Base-by-base conservation (phyloP, 345 rosid genomes). In the Clarkia xantiana region DNA sequence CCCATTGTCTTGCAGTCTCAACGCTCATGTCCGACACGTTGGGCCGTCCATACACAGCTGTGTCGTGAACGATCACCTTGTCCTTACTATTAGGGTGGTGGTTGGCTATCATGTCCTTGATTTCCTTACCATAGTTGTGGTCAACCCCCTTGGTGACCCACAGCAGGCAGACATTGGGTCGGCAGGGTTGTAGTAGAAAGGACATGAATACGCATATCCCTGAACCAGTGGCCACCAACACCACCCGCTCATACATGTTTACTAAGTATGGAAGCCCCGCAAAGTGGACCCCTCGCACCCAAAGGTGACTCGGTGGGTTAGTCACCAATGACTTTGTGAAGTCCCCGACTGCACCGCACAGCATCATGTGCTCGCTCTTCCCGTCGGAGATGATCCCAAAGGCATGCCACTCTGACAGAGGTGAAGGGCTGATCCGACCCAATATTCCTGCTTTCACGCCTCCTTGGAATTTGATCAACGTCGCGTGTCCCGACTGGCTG, bases 341-440 rank as follows among this genome's bases (percentile, higher is more conserved):
- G 61, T 87, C 94, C 0, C 96, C 96, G 3, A 84, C 96, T 7
- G 94, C 91, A 18, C 94, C 94, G 0, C 91, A 88, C 2, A 87
- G 71, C 96, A 87, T 84, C 94, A 84, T 71, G 71, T 87, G 96
- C 16, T 72, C 80, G 3, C 59, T 51, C 68, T 84, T 75, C n/a
- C 77, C 76, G 19, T 81, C 75, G 1, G 94, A 84, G 43, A 87
- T 84, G 0, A 79, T 84, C 7, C 96, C 96, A 18, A 87, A 87
- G 14, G 94, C 87, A 12, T 87, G 96, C 96, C 96, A 87, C 58
- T 87, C 96, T 0, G 88, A 87, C 4, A 87, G 64, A 9, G 94
- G 96, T 3, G 94, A 87, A 0, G 94, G 94, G 61, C 94, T 87
- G n/a, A 87, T 87, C 65, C 96, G 67, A 3, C 96, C 94, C 18